Evolutionary conservation across 106 monocot species (phyloP), one percentile per base, ranked within the genome.

Genomic region (Allium sativum): DNA sequence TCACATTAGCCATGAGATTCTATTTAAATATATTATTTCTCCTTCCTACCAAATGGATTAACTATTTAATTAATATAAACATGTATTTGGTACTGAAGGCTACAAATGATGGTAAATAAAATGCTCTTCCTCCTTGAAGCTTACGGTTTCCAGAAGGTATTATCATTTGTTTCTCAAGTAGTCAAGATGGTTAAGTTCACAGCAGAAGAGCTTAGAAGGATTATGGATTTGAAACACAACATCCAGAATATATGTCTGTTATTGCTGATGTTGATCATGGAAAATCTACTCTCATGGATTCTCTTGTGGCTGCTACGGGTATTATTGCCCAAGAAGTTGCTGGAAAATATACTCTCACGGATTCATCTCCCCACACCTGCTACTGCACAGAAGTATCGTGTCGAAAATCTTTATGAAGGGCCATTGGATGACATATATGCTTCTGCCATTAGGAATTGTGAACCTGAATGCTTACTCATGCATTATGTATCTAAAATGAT

Each of bases 211-310:
- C 77, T 82, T 44, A 77, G 82, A 13, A 66, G 74, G 59, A 82
- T 77, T 62, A 82, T 82, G 82, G 82, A 82, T 46, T 21, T 70
- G 70, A 82, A 82, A 47, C 73, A 82, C 65, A 82, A 82, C 55
- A 82, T 82, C 56, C 46, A 73, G 8, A 82, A 82, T 52, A n/a
- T n/a, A 74, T 82, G 76, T 76, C 81, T 48, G 76, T 81, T 40
- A 81, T 81, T 56, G 79, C 79, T 14, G 74, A 79, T 70, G 79
- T 79, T 48, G 79, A 74, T 70, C 79, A 79, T 62, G 79, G 78
- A 20, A 78, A 78, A 55, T 78, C 78, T 19, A 78, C 78, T 11
- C 73, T 78, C 12, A 78, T 72, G 8, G 78, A 78, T 45, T 77
- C 77, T 20, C 77, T 77, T 42, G 77, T 77, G 59, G 77, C 77